Evolutionary conservation across 169 alveolate species (phyloP).

Genomic region (Amoebophrya sp.): DNA sequence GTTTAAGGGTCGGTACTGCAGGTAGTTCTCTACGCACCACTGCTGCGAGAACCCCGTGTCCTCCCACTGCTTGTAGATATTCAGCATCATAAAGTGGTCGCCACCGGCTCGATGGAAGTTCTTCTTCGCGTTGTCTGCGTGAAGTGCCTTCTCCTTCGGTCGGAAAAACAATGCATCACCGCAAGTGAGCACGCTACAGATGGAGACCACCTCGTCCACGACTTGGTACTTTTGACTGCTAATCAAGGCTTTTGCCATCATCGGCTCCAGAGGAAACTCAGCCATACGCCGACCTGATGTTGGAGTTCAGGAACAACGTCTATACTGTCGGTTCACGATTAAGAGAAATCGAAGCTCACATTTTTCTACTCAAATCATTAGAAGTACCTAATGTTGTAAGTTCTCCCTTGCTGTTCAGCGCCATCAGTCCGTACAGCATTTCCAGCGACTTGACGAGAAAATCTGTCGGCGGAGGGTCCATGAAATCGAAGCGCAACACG

Average conservation of each 20-base stretch:
- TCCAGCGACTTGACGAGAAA: slow-evolving; percentile 90
- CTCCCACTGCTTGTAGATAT: slow-evolving; percentile 95
- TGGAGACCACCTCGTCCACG: slow-evolving; percentile 87
- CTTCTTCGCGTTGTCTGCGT: slow-evolving; percentile 96
- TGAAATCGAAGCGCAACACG: slow-evolving; percentile 95
- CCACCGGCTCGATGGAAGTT: slow-evolving; percentile 92
- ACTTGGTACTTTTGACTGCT: slow-evolving; percentile 77
- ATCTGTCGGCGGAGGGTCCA: slow-evolving; percentile 93
- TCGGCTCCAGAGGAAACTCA: slow-evolving; percentile 97
- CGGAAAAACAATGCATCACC: slow-evolving; percentile 92
- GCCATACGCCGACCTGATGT: slow-evolving; percentile 91
- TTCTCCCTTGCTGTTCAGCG: slow-evolving; percentile 92
- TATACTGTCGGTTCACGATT: neutral
- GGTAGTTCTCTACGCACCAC: slow-evolving; percentile 96
- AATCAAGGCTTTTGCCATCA: slow-evolving; percentile 54
- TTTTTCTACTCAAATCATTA: slow-evolving; percentile 83
- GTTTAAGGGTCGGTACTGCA: slow-evolving; percentile 85
- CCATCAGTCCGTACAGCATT: slow-evolving; percentile 92
- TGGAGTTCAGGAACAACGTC: neutral
- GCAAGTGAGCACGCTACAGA: slow-evolving; percentile 90
- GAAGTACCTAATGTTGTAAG: slow-evolving; percentile 92
- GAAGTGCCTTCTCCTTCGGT: slow-evolving; percentile 91
- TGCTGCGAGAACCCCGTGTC: slow-evolving; percentile 75
- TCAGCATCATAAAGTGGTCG: slow-evolving; percentile 92
- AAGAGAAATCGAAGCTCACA: slow-evolving; percentile 66